Evolutionary conservation across 164 flowering plant genomes (phyloP), one percentile per base, ranked within the genome.

Genomic region (Cinnamomum chago): DNA sequence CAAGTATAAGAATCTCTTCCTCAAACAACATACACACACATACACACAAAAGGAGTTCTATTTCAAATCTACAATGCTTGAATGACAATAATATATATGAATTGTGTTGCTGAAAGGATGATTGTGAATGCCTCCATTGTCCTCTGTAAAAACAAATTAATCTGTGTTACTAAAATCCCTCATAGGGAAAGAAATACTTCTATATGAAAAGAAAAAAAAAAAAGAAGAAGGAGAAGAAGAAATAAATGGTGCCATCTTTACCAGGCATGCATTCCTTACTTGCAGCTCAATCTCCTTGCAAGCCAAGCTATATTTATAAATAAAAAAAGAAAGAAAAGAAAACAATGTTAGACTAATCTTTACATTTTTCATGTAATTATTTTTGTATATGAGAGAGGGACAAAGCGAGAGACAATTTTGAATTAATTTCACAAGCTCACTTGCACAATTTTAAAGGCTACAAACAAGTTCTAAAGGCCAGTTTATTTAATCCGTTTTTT

Each of bases 61-160:
- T 52, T 52, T 52, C 58, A 52, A 13, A 18, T 52, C 11, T 14
- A 11, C 18, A 11, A 3, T 1, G 86, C 83, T 71, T 88, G 87
- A 71, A 94, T 86, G 70, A 85, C 90, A 18, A 84, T 82, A 22
- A 91, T 83, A 80, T 91, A 94, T 0, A 88, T 11, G 5, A 92
- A 83, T 77, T 93, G 98, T 1, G 98, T 93, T 2, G 75, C 88
- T 1, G 98, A 83, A n/a, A 93, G 92, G 60, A 93, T 92, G 12
- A 93, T 90, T 23, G 84, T 25, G 79, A 94, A 92, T 18, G 97
- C 97, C 80, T 94, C 98, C 98, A 94, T 91, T 24, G 97, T 92
- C 82, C 80, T 89, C 98, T 94, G 90, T 86, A 87, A 73, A 27
- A 35, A 22, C 50, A 25, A 25, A 47, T 18, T 24, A 11, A 64